phyloP scores from a whole-genome alignment of 2,329 filamentous ascomycete genomes.

The Periglandula ipomoeae region DNA sequence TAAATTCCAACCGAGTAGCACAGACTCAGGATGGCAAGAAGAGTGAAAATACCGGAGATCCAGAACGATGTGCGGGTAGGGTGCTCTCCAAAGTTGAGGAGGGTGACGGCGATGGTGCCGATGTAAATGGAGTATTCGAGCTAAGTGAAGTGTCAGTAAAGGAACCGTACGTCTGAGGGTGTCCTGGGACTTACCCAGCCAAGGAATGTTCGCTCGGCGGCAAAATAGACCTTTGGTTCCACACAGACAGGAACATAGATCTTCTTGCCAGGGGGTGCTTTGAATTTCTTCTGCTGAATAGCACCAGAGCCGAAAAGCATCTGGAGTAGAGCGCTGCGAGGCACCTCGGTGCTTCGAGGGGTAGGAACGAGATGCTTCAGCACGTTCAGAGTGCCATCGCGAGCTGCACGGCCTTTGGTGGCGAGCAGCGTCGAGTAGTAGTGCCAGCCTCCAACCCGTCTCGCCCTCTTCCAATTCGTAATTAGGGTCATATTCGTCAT shows the following conservation, averaged over 20 bases:
- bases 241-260: conserved; percentile 95
- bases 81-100: conserved; percentile 69
- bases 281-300: conserved; percentile 52
- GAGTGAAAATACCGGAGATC: conserved; percentile 69
- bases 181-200: conserved; percentile 60
- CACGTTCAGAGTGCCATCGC: conserved; percentile 31
- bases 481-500: conserved; percentile 65
- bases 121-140: conserved; percentile 96
- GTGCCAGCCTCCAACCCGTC: conserved; percentile 63
- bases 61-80: conserved; percentile 51
- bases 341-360: conserved; percentile 46
- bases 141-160: conserved; percentile 30
- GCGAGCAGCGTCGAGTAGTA: conserved; percentile 57
- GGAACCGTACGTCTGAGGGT: background rate
- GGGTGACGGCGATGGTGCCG: conserved; percentile 72
- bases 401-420: conserved; percentile 34
- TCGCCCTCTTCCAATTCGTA: conserved; percentile 71
- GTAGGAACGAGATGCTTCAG: conserved; percentile 45
- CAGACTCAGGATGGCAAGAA: conserved; percentile 69
- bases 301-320: conserved; percentile 45
- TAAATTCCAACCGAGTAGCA: conserved; percentile 79
- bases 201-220: conserved; percentile 89
- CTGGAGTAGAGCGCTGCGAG: conserved; percentile 44
- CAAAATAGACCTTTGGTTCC: conserved; percentile 96
- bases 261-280: conserved; percentile 73